Base-by-base conservation (phyloP, 306 rosid genomes). In the Alnus glutinosa region DNA sequence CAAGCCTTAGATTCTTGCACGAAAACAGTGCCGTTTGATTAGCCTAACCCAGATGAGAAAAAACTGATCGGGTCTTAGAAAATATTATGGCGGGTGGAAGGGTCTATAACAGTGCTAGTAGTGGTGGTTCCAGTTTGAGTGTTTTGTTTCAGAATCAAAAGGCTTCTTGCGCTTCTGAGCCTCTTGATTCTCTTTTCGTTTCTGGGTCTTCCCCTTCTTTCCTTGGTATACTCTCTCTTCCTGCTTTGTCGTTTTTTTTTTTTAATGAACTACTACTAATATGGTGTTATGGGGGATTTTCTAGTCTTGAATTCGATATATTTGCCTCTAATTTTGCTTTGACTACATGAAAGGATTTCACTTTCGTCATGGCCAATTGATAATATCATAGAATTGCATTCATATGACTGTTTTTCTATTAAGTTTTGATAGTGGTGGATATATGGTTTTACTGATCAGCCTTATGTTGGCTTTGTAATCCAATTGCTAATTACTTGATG, bases 191-290 rank as follows among this genome's bases (percentile, higher is more conserved):
- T 74, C 80, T 87, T 15, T 90, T 93, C 77, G 83, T 89, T 79
- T 80, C 93, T 75, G 85, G 89, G 50, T 77, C 96, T 9, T 85
- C 90, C 73, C 36, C 87, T 66, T 69, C 91, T 84, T 86, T 90
- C 80, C 82, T 85, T 7, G 92, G 91, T 89, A 63, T 19, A 46
- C 7, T 47, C n/a, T 79, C 62, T 42, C 48, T 66, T 61, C 6
- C 44, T 75, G 46, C 49, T 68, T 54, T 14, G 1, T 13, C 19
- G 50, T 59, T 18, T 72, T 28, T 55, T 9, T 46, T 48, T 1
- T 11, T 10, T 9, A 11, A 18, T 47, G 1, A 9, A 34, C 44
- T 62, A 9, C 30, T 13, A 51, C 37, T 73, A 13, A 5, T 71
- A 16, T 63, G 32, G 3, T 61, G 37, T 68, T n/a, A 11, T 36